Conservation (phyloP, 2,329 filamentous ascomycete genomes). For the Knufia fluminis region DNA sequence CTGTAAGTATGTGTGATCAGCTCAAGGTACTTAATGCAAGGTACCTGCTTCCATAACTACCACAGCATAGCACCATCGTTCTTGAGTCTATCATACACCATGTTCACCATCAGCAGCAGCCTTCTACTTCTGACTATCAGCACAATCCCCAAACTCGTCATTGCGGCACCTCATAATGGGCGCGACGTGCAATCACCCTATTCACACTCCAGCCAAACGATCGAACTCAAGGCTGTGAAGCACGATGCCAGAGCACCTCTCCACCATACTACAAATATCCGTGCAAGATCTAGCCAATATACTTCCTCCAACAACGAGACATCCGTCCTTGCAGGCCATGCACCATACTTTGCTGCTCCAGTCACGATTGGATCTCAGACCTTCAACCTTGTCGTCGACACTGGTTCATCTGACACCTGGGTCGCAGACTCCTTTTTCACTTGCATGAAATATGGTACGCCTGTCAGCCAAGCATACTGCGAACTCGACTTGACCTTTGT, state of each 20-base stretch:
- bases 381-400: constrained; percentile 9
- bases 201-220: neutral
- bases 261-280: neutral
- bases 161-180: neutral
- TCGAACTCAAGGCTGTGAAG: neutral
- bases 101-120: too few species aligned
- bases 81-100: too few species aligned
- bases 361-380: constrained; percentile 2
- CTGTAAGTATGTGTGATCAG: too few species aligned
- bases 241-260: neutral
- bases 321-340: neutral
- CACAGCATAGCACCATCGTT: too few species aligned
- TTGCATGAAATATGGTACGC: neutral
- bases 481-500: neutral
- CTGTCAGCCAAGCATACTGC: neutral
- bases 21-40: too few species aligned
- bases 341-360: neutral
- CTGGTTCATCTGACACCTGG: constrained; percentile 10
- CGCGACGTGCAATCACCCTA: neutral
- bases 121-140: neutral
- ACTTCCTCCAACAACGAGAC: neutral
- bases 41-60: too few species aligned
- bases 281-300: neutral
- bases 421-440: constrained; percentile 7
- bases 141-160: neutral